Percentiles rank a stretch among this genome's conserved stretches.
phyloP scores from a whole-genome alignment of 495 filamentous ascomycete genomes.

The Penicillium malachiteum region DNA sequence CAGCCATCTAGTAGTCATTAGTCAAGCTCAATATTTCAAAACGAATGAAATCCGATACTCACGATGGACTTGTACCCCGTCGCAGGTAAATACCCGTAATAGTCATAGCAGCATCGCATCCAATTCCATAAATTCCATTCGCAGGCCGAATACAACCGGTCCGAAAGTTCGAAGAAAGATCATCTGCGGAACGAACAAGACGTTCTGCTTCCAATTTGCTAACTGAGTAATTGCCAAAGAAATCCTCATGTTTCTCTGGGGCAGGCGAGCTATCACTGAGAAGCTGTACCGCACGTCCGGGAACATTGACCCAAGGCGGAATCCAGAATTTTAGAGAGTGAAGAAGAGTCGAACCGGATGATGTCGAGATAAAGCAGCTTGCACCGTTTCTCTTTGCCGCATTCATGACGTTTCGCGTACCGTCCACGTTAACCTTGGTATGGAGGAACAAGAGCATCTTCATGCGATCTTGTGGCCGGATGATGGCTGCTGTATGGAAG shows the following conservation, averaged over 20 bases:
- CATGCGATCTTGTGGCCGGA: slow-evolving; percentile 50
- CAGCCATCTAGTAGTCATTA: slow-evolving; percentile 44
- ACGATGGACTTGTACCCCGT: slow-evolving; percentile 36
- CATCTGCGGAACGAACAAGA: slow-evolving; percentile 48
- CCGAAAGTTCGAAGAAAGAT: slow-evolving; percentile 40
- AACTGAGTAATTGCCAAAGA: slow-evolving; percentile 57
- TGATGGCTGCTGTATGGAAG: slow-evolving; percentile 57
- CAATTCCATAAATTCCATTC: slow-evolving; percentile 60
- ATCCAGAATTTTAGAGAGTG: slow-evolving; percentile 47
- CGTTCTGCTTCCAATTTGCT: slow-evolving; percentile 56
- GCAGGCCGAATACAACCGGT: slow-evolving; percentile 58
- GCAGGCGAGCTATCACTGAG: slow-evolving; percentile 47
- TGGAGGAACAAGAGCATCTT: slow-evolving; percentile 42
- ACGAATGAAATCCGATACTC: slow-evolving; percentile 15
- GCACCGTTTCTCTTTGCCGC: slow-evolving; percentile 48
- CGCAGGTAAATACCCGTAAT: slow-evolving; percentile 42
- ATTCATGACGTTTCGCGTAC: slow-evolving; percentile 49
- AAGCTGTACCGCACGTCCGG: slow-evolving; percentile 41
- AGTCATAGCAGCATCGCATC: slow-evolving; percentile 45
- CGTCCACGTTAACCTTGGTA: slow-evolving; percentile 54
- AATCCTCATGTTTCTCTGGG: slow-evolving; percentile 43
- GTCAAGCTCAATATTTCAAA: not conserved
- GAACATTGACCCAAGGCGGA: slow-evolving; percentile 44
- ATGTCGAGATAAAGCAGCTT: slow-evolving; percentile 54
- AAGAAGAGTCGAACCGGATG: slow-evolving; percentile 52